These are phyloP conservation scores for Lasiosphaeria miniovina DNA, from an alignment of 495 filamentous ascomycete genomes.

Conservation along the genomic window DNA sequence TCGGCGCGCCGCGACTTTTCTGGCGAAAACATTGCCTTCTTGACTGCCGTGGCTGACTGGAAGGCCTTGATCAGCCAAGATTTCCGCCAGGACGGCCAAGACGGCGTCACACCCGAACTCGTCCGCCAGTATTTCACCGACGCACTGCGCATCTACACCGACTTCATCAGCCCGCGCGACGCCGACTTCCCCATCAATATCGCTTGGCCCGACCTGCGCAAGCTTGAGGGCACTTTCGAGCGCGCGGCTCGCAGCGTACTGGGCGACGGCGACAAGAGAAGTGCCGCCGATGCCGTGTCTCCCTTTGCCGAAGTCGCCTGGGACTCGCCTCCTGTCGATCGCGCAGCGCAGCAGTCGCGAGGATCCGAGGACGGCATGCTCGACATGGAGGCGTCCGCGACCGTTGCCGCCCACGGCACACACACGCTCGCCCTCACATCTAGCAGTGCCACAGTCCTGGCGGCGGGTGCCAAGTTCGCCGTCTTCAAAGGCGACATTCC, in stretches of 20 bases:
- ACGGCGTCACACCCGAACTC: conserved; percentile 18
- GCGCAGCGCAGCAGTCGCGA: conserved; percentile 8
- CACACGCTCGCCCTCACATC: conserved; percentile 11
- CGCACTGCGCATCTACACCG: conserved; percentile 56
- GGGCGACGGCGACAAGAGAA: conserved; percentile 7
- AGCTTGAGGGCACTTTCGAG: conserved; percentile 32
- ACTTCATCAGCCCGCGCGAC: conserved; percentile 52
- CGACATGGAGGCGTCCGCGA: neutral
- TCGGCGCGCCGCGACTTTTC: conserved; percentile 62
- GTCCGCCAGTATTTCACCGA: conserved; percentile 45
- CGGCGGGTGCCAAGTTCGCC: neutral
- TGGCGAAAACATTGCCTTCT: conserved; percentile 67
- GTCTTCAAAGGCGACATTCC: conserved; percentile 42
- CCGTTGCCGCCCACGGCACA: neutral
- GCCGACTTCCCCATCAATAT: conserved; percentile 66
- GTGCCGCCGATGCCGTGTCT: conserved; percentile 19
- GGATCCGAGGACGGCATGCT: conserved; percentile 22
- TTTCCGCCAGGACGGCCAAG: conserved; percentile 20
- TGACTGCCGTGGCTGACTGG: conserved; percentile 56
- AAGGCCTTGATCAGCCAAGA: conserved; percentile 31
- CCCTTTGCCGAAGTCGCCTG: conserved; percentile 23
- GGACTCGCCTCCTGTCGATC: neutral
- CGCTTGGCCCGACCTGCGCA: conserved; percentile 31
- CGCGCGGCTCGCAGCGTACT: conserved; percentile 24
- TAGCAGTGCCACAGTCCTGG: neutral